Evolutionary conservation across 1,284 basidiomycete genomes (phyloP).

Genomic region (Heterobasidion parviporum): DNA sequence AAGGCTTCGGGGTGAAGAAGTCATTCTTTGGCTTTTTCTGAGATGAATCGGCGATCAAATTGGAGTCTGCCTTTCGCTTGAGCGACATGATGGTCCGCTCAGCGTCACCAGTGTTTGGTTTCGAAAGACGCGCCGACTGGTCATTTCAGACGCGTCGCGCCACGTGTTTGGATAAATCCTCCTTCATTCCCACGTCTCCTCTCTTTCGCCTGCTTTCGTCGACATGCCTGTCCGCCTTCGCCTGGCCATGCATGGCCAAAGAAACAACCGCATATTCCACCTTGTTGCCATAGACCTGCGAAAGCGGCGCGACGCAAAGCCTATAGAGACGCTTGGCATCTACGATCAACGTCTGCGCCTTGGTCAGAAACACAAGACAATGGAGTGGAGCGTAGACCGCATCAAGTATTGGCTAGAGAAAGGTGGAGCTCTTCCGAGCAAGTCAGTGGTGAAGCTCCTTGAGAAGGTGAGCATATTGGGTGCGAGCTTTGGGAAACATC

Average conservation of each 20-base stretch:
- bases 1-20: too few relatives aligned
- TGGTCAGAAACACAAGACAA: slow-evolving; percentile 54
- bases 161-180: neutral
- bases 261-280: slow-evolving; percentile 79
- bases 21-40: too few relatives aligned
- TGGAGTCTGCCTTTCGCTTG: too few relatives aligned
- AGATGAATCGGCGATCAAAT: too few relatives aligned
- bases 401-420: slow-evolving; percentile 81
- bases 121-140: too few relatives aligned
- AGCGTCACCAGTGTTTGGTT: too few relatives aligned
- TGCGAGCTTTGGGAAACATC: neutral
- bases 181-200: neutral
- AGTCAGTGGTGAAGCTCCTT: slow-evolving; percentile 70
- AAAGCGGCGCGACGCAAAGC: slow-evolving; percentile 78
- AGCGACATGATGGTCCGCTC: too few relatives aligned
- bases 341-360: slow-evolving; percentile 66
- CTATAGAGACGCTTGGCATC: slow-evolving; percentile 84
- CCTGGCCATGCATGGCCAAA: slow-evolving; percentile 77
- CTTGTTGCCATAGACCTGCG: slow-evolving; percentile 79
- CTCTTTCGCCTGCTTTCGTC: slow-evolving; percentile 2
- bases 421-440: slow-evolving; percentile 79
- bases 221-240: slow-evolving; percentile 82
- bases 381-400: slow-evolving; percentile 87
- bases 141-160: too few relatives aligned
- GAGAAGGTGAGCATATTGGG: slow-evolving; percentile 56